Evolutionary conservation across 2,329 filamentous ascomycete species (phyloP).

Genomic region (Nothophoma quercina): DNA sequence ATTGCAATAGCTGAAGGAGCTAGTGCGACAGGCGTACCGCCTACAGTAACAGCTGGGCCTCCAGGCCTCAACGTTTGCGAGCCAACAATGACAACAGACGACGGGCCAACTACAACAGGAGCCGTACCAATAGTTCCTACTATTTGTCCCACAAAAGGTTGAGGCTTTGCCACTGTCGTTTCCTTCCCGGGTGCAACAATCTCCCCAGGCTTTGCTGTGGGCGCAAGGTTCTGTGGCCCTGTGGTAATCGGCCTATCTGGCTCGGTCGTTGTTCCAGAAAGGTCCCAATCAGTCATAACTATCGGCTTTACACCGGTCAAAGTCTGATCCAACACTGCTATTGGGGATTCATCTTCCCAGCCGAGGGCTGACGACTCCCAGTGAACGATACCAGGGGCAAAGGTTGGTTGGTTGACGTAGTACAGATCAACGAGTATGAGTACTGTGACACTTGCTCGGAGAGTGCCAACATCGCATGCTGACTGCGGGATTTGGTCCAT

Average conservation of each 20-base stretch:
- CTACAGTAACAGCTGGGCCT: constrained; percentile 39
- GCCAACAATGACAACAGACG: constrained; percentile 38
- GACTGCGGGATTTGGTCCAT: constrained; percentile 44
- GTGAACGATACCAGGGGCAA: constrained; percentile 37
- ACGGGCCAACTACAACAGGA: constrained; percentile 35
- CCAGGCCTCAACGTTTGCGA: constrained; percentile 44
- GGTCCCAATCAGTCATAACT: constrained; percentile 24
- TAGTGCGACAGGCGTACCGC: constrained; percentile 41
- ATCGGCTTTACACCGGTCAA: constrained; percentile 11
- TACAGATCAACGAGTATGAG: constrained; percentile 52
- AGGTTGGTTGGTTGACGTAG: constrained; percentile 32
- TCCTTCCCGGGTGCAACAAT: constrained; percentile 5
- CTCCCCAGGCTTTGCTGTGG: constrained; percentile 32
- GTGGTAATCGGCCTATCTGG: constrained; percentile 24
- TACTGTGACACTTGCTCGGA: constrained; percentile 52
- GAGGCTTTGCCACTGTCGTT: constrained; percentile 31
- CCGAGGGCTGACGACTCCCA: constrained; percentile 40
- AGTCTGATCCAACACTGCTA: constrained; percentile 17
- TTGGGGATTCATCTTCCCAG: constrained; percentile 30
- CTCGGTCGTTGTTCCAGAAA: constrained; percentile 18
- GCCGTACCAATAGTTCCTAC: constrained; percentile 33
- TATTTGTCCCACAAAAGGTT: constrained; percentile 19
- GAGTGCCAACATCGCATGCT: constrained; percentile 45
- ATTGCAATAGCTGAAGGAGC: constrained; percentile 46
- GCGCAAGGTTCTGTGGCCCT: constrained; percentile 20